Percentiles rank a stretch among this genome's conserved stretches.
These are phyloP conservation scores for Apiotrichum veenhuisii DNA, from an alignment of 1,284 basidiomycete species.

Conservation along the genomic window DNA sequence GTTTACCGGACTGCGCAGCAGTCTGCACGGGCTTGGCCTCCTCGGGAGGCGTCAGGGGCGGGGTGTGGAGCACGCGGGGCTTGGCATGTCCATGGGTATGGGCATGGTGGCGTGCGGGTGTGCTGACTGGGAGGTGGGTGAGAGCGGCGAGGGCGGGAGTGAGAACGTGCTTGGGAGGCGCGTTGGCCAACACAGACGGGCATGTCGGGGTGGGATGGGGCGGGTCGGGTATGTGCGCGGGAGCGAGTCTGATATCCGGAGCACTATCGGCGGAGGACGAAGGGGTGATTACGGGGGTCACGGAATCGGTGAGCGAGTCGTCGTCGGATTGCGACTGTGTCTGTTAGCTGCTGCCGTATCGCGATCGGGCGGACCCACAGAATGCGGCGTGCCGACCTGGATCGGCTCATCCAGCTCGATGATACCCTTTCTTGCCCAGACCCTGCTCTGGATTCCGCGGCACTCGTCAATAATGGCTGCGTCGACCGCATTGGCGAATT, in stretches of 20 bases:
- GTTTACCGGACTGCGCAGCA: not conserved
- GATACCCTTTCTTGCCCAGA: conserved; percentile 2
- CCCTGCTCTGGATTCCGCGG: not conserved
- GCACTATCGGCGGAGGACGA: not conserved
- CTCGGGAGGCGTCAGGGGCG: conserved; percentile 4
- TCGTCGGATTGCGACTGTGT: not conserved
- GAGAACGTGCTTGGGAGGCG: not conserved
- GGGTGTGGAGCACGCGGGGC: not conserved
- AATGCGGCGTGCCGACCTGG: conserved; percentile 1
- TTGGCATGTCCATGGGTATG: not conserved
- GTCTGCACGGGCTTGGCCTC: not conserved
- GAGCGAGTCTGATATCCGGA: no score
- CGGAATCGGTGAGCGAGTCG: not conserved
- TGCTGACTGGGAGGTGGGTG: not conserved
- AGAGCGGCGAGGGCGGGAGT: not conserved
- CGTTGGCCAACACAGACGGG: not conserved
- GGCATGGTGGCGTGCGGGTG: not conserved
- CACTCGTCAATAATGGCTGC: conserved; percentile 12
- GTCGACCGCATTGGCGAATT: conserved; percentile 4
- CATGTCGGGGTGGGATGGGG: not conserved
- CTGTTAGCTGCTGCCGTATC: not conserved
- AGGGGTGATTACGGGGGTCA: not conserved
- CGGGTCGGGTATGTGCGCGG: not conserved
- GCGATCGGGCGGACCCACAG: not conserved
- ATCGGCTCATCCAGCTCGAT: conserved; percentile 2